Conservation (phyloP, 208 protist genomes). For the Leishmania braziliensis region DNA sequence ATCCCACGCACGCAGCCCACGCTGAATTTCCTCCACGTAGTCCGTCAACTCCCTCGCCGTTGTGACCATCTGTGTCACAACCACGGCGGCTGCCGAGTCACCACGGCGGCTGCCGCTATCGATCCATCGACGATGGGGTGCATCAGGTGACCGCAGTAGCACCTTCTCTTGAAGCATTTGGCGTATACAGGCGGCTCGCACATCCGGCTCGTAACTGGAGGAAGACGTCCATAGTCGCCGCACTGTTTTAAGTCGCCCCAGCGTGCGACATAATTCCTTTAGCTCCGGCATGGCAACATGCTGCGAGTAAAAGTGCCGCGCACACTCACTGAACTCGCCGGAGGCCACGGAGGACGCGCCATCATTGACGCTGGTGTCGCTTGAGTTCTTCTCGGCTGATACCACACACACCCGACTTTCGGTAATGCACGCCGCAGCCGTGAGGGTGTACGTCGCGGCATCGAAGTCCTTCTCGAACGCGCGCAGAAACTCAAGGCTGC, state of each 20-base stretch:
- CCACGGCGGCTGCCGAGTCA: slow-evolving; percentile 3
- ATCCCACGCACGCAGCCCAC: slow-evolving; percentile 9
- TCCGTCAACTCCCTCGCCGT: slow-evolving; percentile 27
- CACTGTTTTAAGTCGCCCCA: slow-evolving; percentile 17
- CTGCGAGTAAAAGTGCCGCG: not conserved
- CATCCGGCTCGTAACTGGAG: slow-evolving; percentile 20
- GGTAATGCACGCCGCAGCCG: not conserved
- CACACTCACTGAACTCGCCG: not conserved
- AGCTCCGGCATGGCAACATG: slow-evolving; percentile 16
- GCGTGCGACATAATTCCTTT: slow-evolving; percentile 5
- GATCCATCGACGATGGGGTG: not conserved
- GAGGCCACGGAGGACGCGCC: not conserved
- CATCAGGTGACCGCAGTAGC: not conserved
- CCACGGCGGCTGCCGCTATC: not conserved
- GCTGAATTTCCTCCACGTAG: slow-evolving; percentile 25
- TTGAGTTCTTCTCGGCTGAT: not conserved
- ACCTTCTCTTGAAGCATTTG: slow-evolving; percentile 41
- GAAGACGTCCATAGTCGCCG: slow-evolving; percentile 23
- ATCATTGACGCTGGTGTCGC: not conserved
- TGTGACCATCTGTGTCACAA: slow-evolving; percentile 46
- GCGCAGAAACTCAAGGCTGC: slow-evolving; percentile 9
- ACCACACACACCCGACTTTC: not conserved
- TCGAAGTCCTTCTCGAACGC: slow-evolving; percentile 7
- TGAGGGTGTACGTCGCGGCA: not conserved
- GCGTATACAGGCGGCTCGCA: slow-evolving; percentile 16